Conservation (phyloP, 176 grass and related monocot genomes). For the Lolium rigidum region DNA sequence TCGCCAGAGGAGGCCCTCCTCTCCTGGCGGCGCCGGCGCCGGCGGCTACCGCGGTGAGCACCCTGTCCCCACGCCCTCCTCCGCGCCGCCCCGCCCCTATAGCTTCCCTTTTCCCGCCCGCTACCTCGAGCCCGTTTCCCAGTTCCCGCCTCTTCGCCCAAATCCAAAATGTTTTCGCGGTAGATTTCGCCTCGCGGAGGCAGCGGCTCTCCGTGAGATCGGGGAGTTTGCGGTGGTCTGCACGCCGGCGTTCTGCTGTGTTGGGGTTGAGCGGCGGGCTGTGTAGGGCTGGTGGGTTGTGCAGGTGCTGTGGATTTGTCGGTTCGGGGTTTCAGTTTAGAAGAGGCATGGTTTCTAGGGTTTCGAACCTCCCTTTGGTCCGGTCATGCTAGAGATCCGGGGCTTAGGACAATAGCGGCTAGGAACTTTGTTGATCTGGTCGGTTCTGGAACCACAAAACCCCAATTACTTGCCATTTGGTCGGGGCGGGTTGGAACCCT, state of each 20-base stretch:
- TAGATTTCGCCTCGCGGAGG: background rate
- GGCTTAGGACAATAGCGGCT: background rate
- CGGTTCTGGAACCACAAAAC: background rate
- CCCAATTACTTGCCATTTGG: background rate
- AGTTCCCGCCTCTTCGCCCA: conserved; percentile 2
- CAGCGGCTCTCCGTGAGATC: background rate
- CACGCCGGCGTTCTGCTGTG: background rate
- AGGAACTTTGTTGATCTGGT: background rate
- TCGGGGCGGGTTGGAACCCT: background rate
- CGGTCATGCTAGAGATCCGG: background rate
- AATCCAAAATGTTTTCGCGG: conserved; percentile 7
- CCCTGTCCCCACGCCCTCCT: background rate
- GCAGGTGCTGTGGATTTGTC: background rate
- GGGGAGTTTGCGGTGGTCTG: background rate
- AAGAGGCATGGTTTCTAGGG: conserved; percentile 6
- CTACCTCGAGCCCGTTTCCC: background rate
- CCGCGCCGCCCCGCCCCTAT: background rate
- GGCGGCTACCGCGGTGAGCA: background rate
- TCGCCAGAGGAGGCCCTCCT: background rate
- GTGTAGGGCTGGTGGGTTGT: background rate
- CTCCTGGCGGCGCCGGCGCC: background rate
- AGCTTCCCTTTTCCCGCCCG: background rate
- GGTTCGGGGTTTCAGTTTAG: background rate
- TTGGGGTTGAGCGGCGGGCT: background rate
- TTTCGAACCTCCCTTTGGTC: background rate